Evolutionary conservation across 768 basidiomycete species (phyloP), one percentile per base, ranked within the genome.

Genomic region (Kwoniella europaea): DNA sequence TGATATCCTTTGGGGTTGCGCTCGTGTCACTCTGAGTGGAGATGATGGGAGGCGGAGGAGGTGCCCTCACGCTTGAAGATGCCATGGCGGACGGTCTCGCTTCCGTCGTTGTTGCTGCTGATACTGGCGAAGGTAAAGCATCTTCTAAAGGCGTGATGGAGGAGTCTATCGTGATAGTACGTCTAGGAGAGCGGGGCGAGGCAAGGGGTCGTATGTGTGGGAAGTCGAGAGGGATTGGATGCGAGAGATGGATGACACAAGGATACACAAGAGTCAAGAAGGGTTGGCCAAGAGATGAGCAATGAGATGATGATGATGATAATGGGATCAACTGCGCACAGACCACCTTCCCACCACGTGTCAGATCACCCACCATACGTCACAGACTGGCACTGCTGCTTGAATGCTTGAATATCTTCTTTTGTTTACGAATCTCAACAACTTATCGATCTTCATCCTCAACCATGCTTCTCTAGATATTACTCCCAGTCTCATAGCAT

Each of bases 11-110:
- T 18, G 56, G 16, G 12, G 29, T 16, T 12, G 15, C 6, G 6
- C 6, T 18, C 3, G 53, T 16, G 16, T 58, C 35, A 10, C 22
- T 50, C 44, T 10, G 15, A 13, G 44, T 13, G 16, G 66, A 54
- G 29, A 46, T 9, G 3, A 59, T 24, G 12, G 44, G 66, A 46
- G 66, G 64, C 16, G 64, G 64, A 18, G 64, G 64, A 20, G 64
- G 64, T 5, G 54, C 53, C 56, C 64, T 65, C 20, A 20, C 24
- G 13, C 52, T 18, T 6, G 54, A 59, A 16, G 58, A 56, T 12
- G 43, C 66, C 66, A 67, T 46, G 66, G 66, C 50, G 66, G 66
- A 35, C 66, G 66, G 58, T 67, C 66, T 60, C 56, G 55, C 41
- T 43, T 67, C 66, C 57, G 56, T 4, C 35, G 52, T 12, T 18